Base-by-base conservation (phyloP, 228 moss, liverwort and hornwort species). In the Sphagnum fallax region DNA sequence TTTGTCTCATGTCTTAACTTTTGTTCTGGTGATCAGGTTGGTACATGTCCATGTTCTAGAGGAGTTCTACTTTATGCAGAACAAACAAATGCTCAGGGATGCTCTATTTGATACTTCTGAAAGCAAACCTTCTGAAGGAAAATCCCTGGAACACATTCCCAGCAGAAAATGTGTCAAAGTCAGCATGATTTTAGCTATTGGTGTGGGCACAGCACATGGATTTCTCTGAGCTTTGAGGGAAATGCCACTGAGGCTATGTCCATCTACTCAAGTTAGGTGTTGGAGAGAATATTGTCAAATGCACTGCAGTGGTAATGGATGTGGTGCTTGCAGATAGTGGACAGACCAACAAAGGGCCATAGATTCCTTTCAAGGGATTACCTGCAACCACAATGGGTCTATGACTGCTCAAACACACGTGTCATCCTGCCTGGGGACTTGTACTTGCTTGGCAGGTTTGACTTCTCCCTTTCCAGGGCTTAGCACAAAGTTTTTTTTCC, bases 331-430 rank as follows among this genome's bases (percentile, higher is more conserved):
- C 74, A 79, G 79, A 90, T 98, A 65, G 94, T 98, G 8, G 98
- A 98, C 74, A 87, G 94, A 68, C 92, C 98, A 13, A 83, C 81
- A 5, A 85, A 89, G 67, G 84, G 87, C 11, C 90, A 88, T 60
- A 92, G 76, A 62, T 89, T 90, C 63, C 53, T 90, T 48, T 75
- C 83, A 10, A 81, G 98, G 71, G 93, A 89, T 53, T 98, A 94
- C 47, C 84, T 98, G 74, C 98, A 98, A 77, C 98, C 98, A n/a
- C 98, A 98, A 70, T 98, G 98, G 98, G 79, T 98, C 0, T 94
- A 92, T 72, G 98, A 98, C 71, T 83, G 72, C 62, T 77, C 80
- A 62, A 98, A 94, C 73, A 81, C 82, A 61, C 73, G 80, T 66
- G 48, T 88, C 13, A 47, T 89, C 67, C 61, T 98, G 63, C 94